Evolutionary conservation across 192 early-diverging fungal genomes (phyloP), one percentile per base, ranked within the genome.

Genomic region (Gryganskiella cystojenkinii): DNA sequence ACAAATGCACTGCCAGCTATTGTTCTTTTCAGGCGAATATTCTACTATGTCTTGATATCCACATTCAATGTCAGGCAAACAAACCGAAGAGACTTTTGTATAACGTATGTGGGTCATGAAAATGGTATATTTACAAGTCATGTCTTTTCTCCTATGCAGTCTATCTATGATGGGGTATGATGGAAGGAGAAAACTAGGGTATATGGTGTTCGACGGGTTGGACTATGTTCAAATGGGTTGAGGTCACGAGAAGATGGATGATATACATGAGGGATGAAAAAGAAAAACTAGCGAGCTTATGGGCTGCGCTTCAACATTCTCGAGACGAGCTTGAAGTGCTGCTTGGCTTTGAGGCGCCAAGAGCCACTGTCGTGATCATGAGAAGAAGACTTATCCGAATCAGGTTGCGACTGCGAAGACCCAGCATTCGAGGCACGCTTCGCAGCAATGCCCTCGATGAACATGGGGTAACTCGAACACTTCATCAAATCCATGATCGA

Each of bases 401-500:
- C 70, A 11, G 70, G 35, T 27, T 63, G 61, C 20, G 70, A 76
- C n/a, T 61, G 66, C 6, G 74, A 14, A 3, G 72, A 76, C 3
- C 72, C 65, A 2, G 64, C 53, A 52, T 35, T 67, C 15, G 74
- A 78, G 30, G 67, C 61, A n/a, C 74, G 51, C 61, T 69, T 78
- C 61, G 60, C 66, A 22, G 61, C 61, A 31, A 78, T 78, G 25
- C 55, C 56, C 13, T 78, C 74, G 19, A 78, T 17, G 43, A 78
- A 78, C 61, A 78, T 59, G 3, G 74, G 74, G 56, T 78, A 78
- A 45, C 74, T 78, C 2, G 74, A 78, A 47, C 74, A 78, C 58
- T 78, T 78, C 74, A 78, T 78, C 60, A 78, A 34, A 37, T 78
- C 74, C 65, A 69, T 78, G 33, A 78, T 69, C 47, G 74, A 63